Evolutionary conservation across 2,329 filamentous ascomycete genomes (phyloP).

Genomic region (Botryotinia convoluta): DNA sequence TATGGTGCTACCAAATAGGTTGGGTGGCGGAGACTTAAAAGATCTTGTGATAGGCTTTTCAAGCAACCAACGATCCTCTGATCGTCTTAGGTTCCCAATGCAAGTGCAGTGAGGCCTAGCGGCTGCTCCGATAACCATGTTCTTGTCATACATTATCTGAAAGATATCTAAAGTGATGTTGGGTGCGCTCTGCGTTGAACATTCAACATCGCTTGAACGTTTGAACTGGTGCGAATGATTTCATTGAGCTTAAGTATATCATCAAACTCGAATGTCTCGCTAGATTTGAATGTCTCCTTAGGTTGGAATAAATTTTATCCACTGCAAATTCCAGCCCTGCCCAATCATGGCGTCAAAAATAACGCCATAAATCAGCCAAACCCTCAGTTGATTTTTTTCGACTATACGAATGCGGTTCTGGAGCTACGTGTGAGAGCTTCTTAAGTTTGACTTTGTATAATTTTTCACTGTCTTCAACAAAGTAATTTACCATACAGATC

Average conservation of each 20-base stretch:
- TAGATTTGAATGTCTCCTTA: neutral
- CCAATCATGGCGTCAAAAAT: neutral
- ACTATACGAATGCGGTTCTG: neutral
- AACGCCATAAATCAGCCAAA: neutral
- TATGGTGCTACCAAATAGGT: neutral
- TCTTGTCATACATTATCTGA: neutral
- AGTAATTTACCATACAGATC: neutral
- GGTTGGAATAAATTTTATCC: neutral
- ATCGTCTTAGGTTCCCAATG: neutral
- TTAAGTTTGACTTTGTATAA: no score
- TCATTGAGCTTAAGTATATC: neutral
- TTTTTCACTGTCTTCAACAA: neutral
- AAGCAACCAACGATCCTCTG: neutral
- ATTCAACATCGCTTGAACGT: neutral
- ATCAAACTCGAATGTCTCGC: neutral
- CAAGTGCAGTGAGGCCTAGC: slow-evolving; percentile 2
- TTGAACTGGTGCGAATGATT: neutral
- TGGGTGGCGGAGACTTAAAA: neutral
- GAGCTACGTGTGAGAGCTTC: neutral
- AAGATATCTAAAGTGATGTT: neutral
- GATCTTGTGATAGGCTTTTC: neutral
- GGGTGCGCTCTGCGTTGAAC: neutral
- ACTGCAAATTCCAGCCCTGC: neutral
- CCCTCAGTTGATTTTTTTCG: neutral
- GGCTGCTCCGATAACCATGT: neutral